Conservation (phyloP, 2,329 filamentous ascomycete genomes). For the Rutstroemia sp. region DNA sequence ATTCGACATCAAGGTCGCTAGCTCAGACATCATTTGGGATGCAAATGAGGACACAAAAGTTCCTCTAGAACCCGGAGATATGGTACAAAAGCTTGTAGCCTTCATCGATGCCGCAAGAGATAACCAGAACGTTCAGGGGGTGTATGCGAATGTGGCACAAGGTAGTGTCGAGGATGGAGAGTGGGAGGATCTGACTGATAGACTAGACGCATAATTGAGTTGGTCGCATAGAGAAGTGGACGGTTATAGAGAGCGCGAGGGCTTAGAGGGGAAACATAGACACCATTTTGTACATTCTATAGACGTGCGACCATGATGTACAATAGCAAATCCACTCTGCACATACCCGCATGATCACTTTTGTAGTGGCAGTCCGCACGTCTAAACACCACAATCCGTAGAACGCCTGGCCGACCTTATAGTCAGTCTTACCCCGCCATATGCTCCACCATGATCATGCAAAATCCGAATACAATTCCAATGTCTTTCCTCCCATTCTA, state of each 20-base stretch:
- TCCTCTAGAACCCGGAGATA: slow-evolving; percentile 48
- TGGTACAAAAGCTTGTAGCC: slow-evolving; percentile 48
- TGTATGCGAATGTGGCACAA: slow-evolving; percentile 64
- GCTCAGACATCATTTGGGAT: slow-evolving; percentile 77
- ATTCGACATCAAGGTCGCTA: slow-evolving; percentile 60
- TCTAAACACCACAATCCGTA: not conserved
- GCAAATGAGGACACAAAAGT: slow-evolving; percentile 74
- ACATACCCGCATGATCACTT: not conserved
- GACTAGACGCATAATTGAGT: slow-evolving; percentile 37
- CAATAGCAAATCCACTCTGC: not conserved
- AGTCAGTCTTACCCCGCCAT: not conserved
- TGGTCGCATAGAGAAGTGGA: slow-evolving; percentile 13
- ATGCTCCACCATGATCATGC: not conserved
- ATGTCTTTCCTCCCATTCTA: not conserved
- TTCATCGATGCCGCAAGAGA: slow-evolving; percentile 58
- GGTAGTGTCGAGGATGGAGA: slow-evolving; percentile 44
- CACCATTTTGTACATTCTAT: too few relatives aligned
- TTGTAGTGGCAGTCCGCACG: not conserved
- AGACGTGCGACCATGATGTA: not conserved
- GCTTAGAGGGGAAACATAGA: not conserved
- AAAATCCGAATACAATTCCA: too few relatives aligned
- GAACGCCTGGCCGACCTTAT: not conserved
- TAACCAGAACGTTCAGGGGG: slow-evolving; percentile 64
- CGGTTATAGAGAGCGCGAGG: slow-evolving; percentile 12
- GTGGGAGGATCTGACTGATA: slow-evolving; percentile 47